Conservation (phyloP, 345 rosid genomes). For the Brassica napus region DNA sequence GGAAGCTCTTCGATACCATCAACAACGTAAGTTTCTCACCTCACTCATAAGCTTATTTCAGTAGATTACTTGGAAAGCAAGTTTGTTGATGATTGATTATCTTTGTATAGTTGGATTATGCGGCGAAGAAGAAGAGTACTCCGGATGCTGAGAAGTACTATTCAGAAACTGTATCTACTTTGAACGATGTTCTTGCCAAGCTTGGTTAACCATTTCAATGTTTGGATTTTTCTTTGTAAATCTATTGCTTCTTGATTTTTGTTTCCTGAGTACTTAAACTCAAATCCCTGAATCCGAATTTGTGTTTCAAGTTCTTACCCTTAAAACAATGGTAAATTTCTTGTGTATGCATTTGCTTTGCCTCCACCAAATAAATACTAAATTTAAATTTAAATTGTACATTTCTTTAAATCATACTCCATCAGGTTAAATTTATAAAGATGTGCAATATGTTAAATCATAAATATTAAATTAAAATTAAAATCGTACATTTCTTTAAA, state of each 20-base stretch:
- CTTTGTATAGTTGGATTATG: conserved; percentile 71
- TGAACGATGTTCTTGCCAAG: conserved; percentile 84
- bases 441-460: too few relatives aligned
- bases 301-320: not conserved
- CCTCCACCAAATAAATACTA: not conserved
- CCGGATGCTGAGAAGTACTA: conserved; percentile 87
- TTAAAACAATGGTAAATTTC: too few relatives aligned
- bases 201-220: conserved; percentile 56
- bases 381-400: not conserved
- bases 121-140: conserved; percentile 84
- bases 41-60: not conserved
- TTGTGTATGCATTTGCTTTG: too few relatives aligned
- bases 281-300: conserved; percentile 15
- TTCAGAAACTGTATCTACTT: conserved; percentile 64
- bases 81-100: conserved; percentile 10
- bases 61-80: not conserved
- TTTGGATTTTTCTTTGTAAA: conserved; percentile 27
- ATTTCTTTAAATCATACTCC: not conserved
- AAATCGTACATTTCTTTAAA: too few relatives aligned
- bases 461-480: too few relatives aligned
- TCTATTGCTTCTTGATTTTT: conserved; percentile 16
- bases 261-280: conserved; percentile 17
- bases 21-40: conserved; percentile 48
- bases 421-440: not conserved
- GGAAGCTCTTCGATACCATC: conserved; percentile 78